Conservation (phyloP, 257 asterid genomes). For the Nicotiana undulata region DNA sequence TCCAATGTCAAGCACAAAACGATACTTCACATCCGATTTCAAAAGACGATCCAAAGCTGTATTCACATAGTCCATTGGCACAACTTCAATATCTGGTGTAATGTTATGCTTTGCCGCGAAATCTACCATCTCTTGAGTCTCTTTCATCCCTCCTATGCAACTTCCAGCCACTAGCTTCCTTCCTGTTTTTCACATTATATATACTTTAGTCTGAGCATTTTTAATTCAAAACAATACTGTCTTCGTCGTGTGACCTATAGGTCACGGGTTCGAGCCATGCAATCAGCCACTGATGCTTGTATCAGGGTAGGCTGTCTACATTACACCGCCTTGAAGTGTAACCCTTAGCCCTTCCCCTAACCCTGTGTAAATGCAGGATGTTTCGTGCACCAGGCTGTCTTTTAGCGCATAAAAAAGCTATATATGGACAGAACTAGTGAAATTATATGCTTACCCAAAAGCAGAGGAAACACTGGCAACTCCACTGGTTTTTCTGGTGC, state of each 20-base stretch:
- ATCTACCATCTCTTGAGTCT: slow-evolving; percentile 25
- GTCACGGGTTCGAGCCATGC: no score
- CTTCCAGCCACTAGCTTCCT: slow-evolving; percentile 21
- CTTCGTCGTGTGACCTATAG: no score
- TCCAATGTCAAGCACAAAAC: slow-evolving; percentile 18
- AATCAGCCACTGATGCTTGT: no score
- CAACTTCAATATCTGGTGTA: slow-evolving; percentile 13
- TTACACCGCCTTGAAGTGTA: no score
- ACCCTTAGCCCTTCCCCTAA: no score
- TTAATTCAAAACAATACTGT: neutral
- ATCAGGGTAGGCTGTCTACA: no score
- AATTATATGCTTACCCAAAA: slow-evolving; percentile 19
- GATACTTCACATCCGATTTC: slow-evolving; percentile 20
- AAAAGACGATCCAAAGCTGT: slow-evolving; percentile 19
- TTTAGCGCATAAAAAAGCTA: neutral
- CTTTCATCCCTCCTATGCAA: slow-evolving; percentile 17
- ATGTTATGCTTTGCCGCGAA: slow-evolving; percentile 16
- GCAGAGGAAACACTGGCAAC: slow-evolving; percentile 32
- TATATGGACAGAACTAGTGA: neutral
- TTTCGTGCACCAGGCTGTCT: no score
- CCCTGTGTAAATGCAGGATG: no score
- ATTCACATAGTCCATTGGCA: slow-evolving; percentile 15
- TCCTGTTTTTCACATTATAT: neutral
- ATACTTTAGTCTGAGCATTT: neutral
- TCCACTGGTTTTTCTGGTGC: slow-evolving; percentile 53